Base-by-base conservation (phyloP, 2,329 filamentous ascomycete genomes). In the Neurospora sp. region DNA sequence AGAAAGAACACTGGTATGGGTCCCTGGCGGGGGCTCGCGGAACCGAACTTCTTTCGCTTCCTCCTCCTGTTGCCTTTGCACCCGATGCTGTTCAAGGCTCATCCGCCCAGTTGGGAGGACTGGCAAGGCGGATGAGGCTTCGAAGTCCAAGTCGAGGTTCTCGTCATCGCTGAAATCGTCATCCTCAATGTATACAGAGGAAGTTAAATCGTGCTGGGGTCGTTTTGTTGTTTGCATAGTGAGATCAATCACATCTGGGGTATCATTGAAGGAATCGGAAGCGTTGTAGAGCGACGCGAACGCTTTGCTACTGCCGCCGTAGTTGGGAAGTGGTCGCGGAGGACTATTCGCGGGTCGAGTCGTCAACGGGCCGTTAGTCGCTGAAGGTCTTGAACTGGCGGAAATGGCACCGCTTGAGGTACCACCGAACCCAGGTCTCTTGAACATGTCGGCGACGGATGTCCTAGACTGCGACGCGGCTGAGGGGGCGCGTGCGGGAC, bases 151-250 rank as follows among this genome's bases (percentile, higher is more conserved):
- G 72, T 92, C 91, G 33, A 97, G 83, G 69, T 93, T 87, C 23
- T 90, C 86, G 74, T 97, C 93, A 77, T 95, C 92, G 75, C 93
- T 93, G 74, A 97, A 96, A 77, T 97, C 94, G 75, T 95, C 90
- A 72, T 93, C 91, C 71, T 89, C 87, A 73, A 93, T 91, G 71
- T 86, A 87, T 10, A 91, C 86, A 6, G 76, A 71, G n/a, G 73
- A 66, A 10, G 71, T 69, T 42, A 73, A 74, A 58, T 78, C 76
- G 1, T 78, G 79, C 6, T 62, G 23, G 7, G 52, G 15, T 62
- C 52, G 52, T 28, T 33, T 62, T 62, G 15, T 36, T 15, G 52
- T 9, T 62, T 62, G 52, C 23, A 36, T 62, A 7, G 52, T 33
- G 38, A 83, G 75, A 68, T 82, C 78, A 71, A 83, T 77, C 5